Base-by-base conservation (phyloP, 257 asterid genomes). In the Nicotiana tabacum region DNA sequence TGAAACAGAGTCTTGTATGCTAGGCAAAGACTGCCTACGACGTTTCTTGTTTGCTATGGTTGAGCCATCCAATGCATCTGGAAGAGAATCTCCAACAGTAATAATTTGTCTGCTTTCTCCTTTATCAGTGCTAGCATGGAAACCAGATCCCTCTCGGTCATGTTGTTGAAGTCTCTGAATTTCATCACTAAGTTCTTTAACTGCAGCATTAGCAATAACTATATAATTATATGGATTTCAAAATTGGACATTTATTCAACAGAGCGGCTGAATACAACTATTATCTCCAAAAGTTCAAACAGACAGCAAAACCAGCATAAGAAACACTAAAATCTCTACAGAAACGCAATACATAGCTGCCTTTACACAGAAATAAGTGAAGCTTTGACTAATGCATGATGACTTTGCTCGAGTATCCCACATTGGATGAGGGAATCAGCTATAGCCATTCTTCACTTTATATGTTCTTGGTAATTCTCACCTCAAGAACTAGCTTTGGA, bases 161-260 rank as follows among this genome's bases (percentile, higher is more conserved):
- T 84, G 87, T 35, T 84, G 88, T 72, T 86, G 87, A 78, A 91
- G 90, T 88, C 90, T 93, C 76, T 86, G 88, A 76, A 91, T 87
- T 86, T 93, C 91, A 85, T 89, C 89, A 7, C 85, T 32, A 79
- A 91, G 97, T 68, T 92, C 89, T 83, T 82, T 82, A 84, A 88
- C 98, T 94, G 90, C 85, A 86, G 83, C 37, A 21, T 46, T 48
- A 21, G 16, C 39, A 74, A 74, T 48, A 27, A 27, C 9, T 74
- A 74, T 12, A 6, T 48, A 51, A 48, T 39, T 74, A 74, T 48
- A 6, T 48, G 64, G 46, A 74, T 74, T 51, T 27, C 43, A 7
- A 72, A 72, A 24, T 46, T 46, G 61, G 43, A 74, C 32, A 74
- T 21, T 51, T 74, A 27, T 8, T 48, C 15, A 74, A 74, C 7